A percentile compares a stretch with the other conserved stretches of the same genome.
phyloP scores from a whole-genome alignment of 345 rosid genomes.

The Orychophragmus violaceus region DNA sequence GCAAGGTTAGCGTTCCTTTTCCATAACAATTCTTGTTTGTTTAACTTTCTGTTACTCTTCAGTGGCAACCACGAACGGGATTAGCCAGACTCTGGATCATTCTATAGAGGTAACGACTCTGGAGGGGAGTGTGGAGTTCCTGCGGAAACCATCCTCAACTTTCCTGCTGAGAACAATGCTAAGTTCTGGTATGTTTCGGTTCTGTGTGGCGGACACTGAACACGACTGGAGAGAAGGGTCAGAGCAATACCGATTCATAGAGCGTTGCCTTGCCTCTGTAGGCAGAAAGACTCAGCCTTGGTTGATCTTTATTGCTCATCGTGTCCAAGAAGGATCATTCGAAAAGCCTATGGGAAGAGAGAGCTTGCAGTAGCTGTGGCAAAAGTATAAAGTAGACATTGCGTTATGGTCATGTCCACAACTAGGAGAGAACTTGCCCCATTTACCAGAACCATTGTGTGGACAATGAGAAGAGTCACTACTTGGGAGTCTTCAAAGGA shows the following conservation, averaged over 20 bases:
- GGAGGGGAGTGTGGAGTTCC: constrained; percentile 69
- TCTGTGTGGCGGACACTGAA: constrained; percentile 73
- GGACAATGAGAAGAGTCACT: constrained; percentile 43
- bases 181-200: constrained; percentile 67
- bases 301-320: constrained; percentile 71
- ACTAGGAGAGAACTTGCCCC: constrained; percentile 79
- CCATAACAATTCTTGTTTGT: not conserved
- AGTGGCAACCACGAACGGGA: constrained; percentile 86
- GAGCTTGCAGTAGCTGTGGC: constrained; percentile 74
- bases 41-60: not conserved
- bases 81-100: constrained; percentile 66
- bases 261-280: constrained; percentile 59
- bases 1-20: constrained; percentile 49
- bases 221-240: constrained; percentile 86
- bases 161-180: constrained; percentile 62
- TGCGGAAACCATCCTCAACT: constrained; percentile 59
- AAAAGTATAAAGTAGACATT: constrained; percentile 76
- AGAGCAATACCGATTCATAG: constrained; percentile 60
- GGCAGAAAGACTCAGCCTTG: constrained; percentile 81
- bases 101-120: constrained; percentile 43
- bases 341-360: constrained; percentile 79
- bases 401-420: constrained; percentile 80
- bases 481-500: constrained; percentile 59
- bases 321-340: constrained; percentile 57
- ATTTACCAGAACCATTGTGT: constrained; percentile 73